Conservation (phyloP, 2,329 filamentous ascomycete species). For the Diaporthe ampelina region DNA sequence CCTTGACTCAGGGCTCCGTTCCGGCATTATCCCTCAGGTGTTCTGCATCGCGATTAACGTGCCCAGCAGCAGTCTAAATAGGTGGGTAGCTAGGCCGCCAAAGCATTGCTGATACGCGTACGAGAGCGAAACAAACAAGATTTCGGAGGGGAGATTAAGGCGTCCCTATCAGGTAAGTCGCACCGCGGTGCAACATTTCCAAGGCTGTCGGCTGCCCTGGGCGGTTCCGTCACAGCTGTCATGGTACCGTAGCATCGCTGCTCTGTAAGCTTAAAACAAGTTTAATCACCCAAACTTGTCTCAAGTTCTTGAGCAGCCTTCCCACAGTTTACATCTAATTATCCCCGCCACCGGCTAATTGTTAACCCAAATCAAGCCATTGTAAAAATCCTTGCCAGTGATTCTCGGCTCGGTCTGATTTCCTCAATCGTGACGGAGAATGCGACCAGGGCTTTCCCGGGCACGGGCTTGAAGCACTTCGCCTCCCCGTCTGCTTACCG, state of each 20-base stretch:
- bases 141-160: background rate
- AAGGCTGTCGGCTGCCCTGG: background rate
- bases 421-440: background rate
- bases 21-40: background rate
- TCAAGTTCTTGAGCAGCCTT: background rate
- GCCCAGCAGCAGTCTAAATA: background rate
- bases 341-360: background rate
- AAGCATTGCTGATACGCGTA: background rate
- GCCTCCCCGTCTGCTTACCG: background rate
- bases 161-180: background rate
- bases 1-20: background rate
- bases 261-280: constrained; percentile 7
- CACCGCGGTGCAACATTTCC: background rate
- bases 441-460: background rate
- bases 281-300: background rate
- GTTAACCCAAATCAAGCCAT: background rate
- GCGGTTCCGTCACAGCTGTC: background rate
- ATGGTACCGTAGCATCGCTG: background rate
- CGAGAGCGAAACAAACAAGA: background rate
- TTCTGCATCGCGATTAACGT: background rate
- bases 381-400: background rate
- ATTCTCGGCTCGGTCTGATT: constrained; percentile 5
- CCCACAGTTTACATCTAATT: too few relatives aligned
- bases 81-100: too few relatives aligned
- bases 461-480: background rate